These are phyloP conservation scores for Xylaria castorea DNA, from an alignment of 495 filamentous ascomycete species.

Conservation along the genomic window DNA sequence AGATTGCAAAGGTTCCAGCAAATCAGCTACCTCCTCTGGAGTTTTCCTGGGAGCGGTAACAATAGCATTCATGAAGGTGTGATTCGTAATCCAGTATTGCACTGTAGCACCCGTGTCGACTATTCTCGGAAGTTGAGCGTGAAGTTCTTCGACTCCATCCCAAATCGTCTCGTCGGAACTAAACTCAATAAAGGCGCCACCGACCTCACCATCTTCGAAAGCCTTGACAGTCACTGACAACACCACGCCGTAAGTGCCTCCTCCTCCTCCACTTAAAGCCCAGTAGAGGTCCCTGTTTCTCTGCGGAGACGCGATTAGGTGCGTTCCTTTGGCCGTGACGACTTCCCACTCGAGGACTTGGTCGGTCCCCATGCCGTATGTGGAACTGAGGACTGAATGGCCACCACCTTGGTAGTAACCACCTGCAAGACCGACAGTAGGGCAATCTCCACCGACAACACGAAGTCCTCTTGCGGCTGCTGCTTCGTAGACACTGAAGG, in stretches of 20 bases:
- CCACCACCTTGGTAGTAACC: constrained; percentile 69
- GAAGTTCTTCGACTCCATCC: constrained; percentile 39
- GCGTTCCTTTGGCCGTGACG: constrained; percentile 55
- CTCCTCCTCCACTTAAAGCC: constrained; percentile 65
- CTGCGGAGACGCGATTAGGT: constrained; percentile 54
- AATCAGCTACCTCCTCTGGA: constrained; percentile 42
- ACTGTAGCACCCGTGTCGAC: constrained; percentile 39
- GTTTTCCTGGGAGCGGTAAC: too few species aligned
- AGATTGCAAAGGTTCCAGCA: constrained; percentile 44
- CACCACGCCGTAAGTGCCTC: constrained; percentile 58
- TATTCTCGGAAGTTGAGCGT: constrained; percentile 35
- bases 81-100: too few species aligned
- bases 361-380: constrained; percentile 67
- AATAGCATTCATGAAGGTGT: too few species aligned
- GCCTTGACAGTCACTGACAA: constrained; percentile 51
- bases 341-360: constrained; percentile 67
- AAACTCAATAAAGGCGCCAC: constrained; percentile 43
- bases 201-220: constrained; percentile 45
- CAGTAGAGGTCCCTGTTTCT: constrained; percentile 65
- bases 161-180: constrained; percentile 53
- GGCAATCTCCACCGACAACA: constrained; percentile 54
- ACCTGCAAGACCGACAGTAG: constrained; percentile 59
- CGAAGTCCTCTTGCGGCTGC: constrained; percentile 49
- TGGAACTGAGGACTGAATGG: constrained; percentile 57
- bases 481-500: constrained; percentile 51